These are phyloP conservation scores for Mycena metata DNA, from an alignment of 768 basidiomycete species.

Conservation along the genomic window DNA sequence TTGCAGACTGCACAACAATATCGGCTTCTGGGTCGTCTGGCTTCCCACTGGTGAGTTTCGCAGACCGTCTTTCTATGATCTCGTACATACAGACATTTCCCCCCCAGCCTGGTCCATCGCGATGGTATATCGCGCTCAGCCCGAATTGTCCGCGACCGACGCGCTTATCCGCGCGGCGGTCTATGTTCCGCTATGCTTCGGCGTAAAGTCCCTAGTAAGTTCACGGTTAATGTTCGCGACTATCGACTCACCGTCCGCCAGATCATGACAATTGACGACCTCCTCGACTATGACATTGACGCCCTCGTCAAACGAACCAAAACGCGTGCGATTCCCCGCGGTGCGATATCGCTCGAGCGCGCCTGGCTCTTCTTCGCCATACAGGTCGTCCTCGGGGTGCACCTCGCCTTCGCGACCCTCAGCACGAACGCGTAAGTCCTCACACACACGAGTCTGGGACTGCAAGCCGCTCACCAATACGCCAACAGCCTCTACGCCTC, in stretches of 20 bases:
- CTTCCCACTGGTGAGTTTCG: slow-evolving; percentile 42
- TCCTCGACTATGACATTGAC: slow-evolving; percentile 48
- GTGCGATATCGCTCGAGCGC: slow-evolving; percentile 43
- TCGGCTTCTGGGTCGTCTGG: slow-evolving; percentile 49
- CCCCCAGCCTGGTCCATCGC: slow-evolving; percentile 48
- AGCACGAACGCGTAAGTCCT: too few species aligned
- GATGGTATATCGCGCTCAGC: slow-evolving; percentile 47
- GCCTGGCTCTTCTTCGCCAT: slow-evolving; percentile 46
- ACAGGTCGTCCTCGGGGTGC: slow-evolving; percentile 41
- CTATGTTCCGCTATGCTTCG: slow-evolving; percentile 47
- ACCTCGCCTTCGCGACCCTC: too few species aligned
- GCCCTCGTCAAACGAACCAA: slow-evolving; percentile 45
- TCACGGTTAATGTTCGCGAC: too few species aligned
- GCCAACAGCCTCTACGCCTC: background rate
- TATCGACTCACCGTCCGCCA: slow-evolving; percentile 27
- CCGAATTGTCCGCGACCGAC: slow-evolving; percentile 31
- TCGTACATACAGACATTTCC: background rate
- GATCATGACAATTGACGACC: slow-evolving; percentile 51
- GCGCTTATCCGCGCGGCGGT: slow-evolving; percentile 38
- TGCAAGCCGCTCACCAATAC: too few species aligned
- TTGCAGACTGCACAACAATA: slow-evolving; percentile 48
- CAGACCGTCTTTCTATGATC: background rate
- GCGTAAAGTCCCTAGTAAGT: slow-evolving; percentile 47
- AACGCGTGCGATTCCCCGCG: slow-evolving; percentile 43
- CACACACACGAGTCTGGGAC: too few species aligned